These are phyloP conservation scores for Lipomyces chichibuensis DNA, from an alignment of 805 yeast species.

Conservation along the genomic window DNA sequence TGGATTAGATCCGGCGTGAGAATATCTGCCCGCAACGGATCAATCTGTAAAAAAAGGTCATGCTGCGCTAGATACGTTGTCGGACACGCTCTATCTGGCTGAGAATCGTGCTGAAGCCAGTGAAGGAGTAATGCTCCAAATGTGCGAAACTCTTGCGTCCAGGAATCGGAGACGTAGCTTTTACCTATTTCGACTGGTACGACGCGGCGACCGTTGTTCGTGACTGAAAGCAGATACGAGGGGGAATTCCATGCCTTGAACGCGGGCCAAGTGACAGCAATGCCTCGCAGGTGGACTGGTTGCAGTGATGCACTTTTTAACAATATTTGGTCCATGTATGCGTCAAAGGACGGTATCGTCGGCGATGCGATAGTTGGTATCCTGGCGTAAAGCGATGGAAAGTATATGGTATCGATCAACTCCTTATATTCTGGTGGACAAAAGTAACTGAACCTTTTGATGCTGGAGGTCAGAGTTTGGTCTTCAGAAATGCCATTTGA, in stretches of 20 bases:
- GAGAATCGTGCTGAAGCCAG: conserved; percentile 14
- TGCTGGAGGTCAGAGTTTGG: neutral
- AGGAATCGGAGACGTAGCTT: conserved; percentile 32
- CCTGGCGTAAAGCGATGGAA: neutral
- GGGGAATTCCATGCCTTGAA: conserved; percentile 34
- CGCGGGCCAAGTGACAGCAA: conserved; percentile 33
- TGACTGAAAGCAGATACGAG: conserved; percentile 30
- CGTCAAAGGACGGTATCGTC: neutral
- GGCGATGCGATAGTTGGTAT: neutral
- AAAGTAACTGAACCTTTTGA: neutral
- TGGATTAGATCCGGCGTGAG: conserved; percentile 32
- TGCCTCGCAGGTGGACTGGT: conserved; percentile 17
- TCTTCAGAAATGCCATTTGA: neutral
- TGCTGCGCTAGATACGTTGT: conserved; percentile 37
- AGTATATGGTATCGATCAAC: neutral
- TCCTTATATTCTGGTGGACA: conserved; percentile 8
- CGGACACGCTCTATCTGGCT: conserved; percentile 11
- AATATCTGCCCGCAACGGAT: conserved; percentile 33
- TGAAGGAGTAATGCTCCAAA: conserved; percentile 31
- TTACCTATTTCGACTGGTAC: conserved; percentile 40
- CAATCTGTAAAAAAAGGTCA: conserved; percentile 36
- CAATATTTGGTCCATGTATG: neutral
- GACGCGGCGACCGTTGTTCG: conserved; percentile 32
- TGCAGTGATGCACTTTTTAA: neutral
- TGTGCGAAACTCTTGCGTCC: conserved; percentile 35